Percentiles rank a stretch among this genome's conserved stretches.
Conservation (phyloP, 805 yeast species). For the Candida berthetii region DNA sequence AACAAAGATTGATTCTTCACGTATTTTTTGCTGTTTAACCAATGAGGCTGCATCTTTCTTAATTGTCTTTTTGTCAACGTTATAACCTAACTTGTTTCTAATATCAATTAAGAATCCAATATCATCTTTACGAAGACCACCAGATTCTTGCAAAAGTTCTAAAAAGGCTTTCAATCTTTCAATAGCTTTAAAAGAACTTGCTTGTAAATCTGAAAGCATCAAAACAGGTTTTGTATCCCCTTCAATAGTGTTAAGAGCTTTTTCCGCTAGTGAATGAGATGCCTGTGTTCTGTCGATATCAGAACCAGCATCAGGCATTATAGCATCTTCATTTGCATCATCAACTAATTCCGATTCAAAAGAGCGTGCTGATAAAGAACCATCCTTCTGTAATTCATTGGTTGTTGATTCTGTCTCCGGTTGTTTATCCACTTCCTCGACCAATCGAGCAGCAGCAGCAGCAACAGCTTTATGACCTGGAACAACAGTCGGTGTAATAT, state of each 20-base stretch:
- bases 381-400: too few relatives aligned
- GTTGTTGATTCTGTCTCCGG: too few relatives aligned
- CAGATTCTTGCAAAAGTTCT: slow-evolving; percentile 31
- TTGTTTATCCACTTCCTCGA: too few relatives aligned
- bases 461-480: too few relatives aligned
- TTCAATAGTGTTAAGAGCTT: background rate
- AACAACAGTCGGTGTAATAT: too few relatives aligned
- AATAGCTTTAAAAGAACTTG: slow-evolving; percentile 35
- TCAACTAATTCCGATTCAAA: too few relatives aligned
- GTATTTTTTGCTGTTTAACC: slow-evolving; percentile 23
- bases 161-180: slow-evolving; percentile 39
- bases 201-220: slow-evolving; percentile 27
- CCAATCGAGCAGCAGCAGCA: too few relatives aligned
- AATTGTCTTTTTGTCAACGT: slow-evolving; percentile 51
- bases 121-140: slow-evolving; percentile 42
- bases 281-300: too few relatives aligned
- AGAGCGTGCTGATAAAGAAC: too few relatives aligned
- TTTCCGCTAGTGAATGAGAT: too few relatives aligned
- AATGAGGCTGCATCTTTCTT: slow-evolving; percentile 35
- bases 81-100: slow-evolving; percentile 34
- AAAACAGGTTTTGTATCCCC: background rate
- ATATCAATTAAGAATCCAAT: slow-evolving; percentile 31
- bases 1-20: slow-evolving; percentile 14
- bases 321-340: too few relatives aligned
- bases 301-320: too few relatives aligned